These are phyloP conservation scores for Sicyos baderoa DNA, from an alignment of 306 rosid genomes.

Conservation along the genomic window DNA sequence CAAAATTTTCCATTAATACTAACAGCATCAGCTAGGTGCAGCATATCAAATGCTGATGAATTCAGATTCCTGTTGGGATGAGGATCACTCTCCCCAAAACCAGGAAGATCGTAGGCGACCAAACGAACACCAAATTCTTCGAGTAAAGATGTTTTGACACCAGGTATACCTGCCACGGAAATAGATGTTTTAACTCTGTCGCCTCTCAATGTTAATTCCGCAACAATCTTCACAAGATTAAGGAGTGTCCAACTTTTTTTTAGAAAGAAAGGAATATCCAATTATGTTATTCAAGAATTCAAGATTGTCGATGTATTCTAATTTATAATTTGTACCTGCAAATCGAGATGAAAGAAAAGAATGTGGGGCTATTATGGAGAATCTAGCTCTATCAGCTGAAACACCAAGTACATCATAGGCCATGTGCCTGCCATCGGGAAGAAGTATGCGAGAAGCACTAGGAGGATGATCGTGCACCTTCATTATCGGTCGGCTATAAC, in stretches of 20 bases:
- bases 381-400: slow-evolving; percentile 53
- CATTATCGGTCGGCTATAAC: slow-evolving; percentile 34
- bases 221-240: slow-evolving; percentile 5
- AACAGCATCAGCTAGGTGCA: slow-evolving; percentile 54
- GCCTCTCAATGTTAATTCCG: background rate
- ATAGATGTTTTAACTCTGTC: slow-evolving; percentile 2
- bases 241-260: background rate
- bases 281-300: background rate
- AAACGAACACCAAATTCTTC: slow-evolving; percentile 78
- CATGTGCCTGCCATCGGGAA: slow-evolving; percentile 88
- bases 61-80: slow-evolving; percentile 68
- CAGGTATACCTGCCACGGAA: slow-evolving; percentile 57
- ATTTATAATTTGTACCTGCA: slow-evolving; percentile 42
- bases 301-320: background rate
- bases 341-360: slow-evolving; percentile 86
- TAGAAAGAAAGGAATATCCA: background rate
- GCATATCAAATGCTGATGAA: slow-evolving; percentile 77
- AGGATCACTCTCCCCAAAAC: slow-evolving; percentile 98
- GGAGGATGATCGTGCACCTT: slow-evolving; percentile 64
- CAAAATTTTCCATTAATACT: slow-evolving; percentile 74
- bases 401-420: slow-evolving; percentile 79
- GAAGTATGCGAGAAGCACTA: slow-evolving; percentile 59
- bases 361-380: slow-evolving; percentile 74
- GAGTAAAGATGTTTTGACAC: slow-evolving; percentile 59
- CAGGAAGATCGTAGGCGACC: slow-evolving; percentile 91